Evolutionary conservation across 1,139 yeast genomes (phyloP).

Genomic region (Kodamaea arcana): DNA sequence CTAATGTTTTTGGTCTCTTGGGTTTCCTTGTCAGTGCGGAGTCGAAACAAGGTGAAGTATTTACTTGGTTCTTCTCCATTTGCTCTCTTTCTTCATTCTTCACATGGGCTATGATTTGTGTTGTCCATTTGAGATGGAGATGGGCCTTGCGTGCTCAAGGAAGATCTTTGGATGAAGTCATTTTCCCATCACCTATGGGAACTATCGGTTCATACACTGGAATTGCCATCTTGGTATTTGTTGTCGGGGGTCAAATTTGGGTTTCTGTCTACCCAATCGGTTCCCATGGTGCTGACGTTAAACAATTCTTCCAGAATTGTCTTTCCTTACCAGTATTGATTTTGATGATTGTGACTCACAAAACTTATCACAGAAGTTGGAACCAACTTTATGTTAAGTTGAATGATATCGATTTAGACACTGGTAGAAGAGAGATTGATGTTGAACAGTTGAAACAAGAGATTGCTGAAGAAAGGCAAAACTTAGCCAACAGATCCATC

Average conservation of each 20-base stretch:
- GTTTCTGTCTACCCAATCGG: constrained; percentile 41
- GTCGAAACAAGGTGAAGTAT: constrained; percentile 42
- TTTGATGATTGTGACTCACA: constrained; percentile 26
- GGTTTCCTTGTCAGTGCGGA: constrained; percentile 56
- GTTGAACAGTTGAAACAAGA: constrained; percentile 43
- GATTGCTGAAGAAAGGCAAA: constrained; percentile 39
- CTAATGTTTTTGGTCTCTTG: constrained; percentile 53
- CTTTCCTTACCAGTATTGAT: constrained; percentile 47
- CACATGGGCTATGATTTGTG: constrained; percentile 53
- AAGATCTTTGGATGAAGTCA: constrained; percentile 42
- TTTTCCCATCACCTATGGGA: constrained; percentile 47
- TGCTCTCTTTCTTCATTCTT: constrained; percentile 62
- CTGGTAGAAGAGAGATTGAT: constrained; percentile 48
- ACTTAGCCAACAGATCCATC: constrained; percentile 24
- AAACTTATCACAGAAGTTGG: constrained; percentile 21
- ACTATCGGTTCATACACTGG: constrained; percentile 46
- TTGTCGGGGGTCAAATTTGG: constrained; percentile 47
- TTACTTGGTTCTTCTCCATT: constrained; percentile 63
- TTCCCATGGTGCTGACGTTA: constrained; percentile 24
- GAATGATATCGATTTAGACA: constrained; percentile 45
- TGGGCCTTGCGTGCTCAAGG: constrained; percentile 46
- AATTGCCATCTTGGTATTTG: constrained; percentile 32
- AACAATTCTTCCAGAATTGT: constrained; percentile 44
- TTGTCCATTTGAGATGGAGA: constrained; percentile 49
- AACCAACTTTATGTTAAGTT: constrained; percentile 31